phyloP scores from a whole-genome alignment of 176 grass and related monocot species.

The Oryza officinalis region DNA sequence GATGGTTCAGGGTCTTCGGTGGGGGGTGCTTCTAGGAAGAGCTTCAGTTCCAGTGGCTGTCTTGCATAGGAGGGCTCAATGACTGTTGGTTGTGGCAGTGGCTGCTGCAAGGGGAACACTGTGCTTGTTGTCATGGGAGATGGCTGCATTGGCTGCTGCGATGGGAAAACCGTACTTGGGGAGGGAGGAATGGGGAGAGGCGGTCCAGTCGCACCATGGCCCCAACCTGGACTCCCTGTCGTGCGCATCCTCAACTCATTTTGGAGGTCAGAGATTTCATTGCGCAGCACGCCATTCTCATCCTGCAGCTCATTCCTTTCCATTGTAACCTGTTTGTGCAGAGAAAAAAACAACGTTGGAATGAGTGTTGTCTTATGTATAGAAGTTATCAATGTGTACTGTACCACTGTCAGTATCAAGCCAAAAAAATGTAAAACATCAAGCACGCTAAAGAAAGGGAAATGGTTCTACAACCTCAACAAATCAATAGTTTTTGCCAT shows the following conservation, averaged over 20 bases:
- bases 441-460: neutral
- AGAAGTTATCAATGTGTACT: neutral
- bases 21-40: conserved; percentile 50
- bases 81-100: conserved; percentile 25
- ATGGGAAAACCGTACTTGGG: conserved; percentile 11
- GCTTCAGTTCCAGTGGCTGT: conserved; percentile 66
- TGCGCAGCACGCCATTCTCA: conserved; percentile 54
- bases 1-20: conserved; percentile 16
- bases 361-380: neutral
- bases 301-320: conserved; percentile 85
- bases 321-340: conserved; percentile 49
- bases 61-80: conserved; percentile 14
- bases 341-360: conserved; percentile 1
- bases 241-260: conserved; percentile 36
- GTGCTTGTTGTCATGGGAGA: conserved; percentile 25
- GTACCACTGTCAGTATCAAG: neutral
- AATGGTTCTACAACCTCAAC: neutral
- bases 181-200: conserved; percentile 9
- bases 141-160: conserved; percentile 39
- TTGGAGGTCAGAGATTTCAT: conserved; percentile 66
- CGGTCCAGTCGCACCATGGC: neutral
- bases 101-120: conserved; percentile 49
- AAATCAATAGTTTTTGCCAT: neutral
- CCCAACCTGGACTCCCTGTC: conserved; percentile 25
- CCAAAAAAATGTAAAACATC: neutral